phyloP scores from a whole-genome alignment of 306 rosid species.

The Neltuma alba region DNA sequence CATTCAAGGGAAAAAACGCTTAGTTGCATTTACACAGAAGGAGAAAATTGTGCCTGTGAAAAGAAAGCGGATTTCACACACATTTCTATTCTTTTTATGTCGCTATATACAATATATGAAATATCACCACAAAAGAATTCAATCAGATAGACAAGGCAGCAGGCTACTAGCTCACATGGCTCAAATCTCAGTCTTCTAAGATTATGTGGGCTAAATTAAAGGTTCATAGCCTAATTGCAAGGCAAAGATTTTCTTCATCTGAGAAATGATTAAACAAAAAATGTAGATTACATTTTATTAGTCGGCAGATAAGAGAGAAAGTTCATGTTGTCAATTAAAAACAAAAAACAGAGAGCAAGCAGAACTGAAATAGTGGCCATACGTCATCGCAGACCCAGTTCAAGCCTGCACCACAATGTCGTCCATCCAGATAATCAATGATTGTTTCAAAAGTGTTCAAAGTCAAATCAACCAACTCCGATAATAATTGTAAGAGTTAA shows the following conservation, averaged over 20 bases:
- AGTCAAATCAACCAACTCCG: background rate
- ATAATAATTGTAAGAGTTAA: background rate
- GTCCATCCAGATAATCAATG: background rate
- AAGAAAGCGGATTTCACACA: background rate
- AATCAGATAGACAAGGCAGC: background rate
- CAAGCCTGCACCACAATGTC: background rate
- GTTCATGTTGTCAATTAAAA: background rate
- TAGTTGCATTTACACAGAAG: background rate
- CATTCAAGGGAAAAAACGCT: too few species aligned
- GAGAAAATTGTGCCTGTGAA: background rate
- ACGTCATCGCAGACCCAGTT: background rate
- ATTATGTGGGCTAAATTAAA: background rate
- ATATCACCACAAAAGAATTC: background rate
- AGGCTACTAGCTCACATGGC: background rate
- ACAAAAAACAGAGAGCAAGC: background rate
- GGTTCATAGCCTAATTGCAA: background rate
- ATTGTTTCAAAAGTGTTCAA: slow-evolving; percentile 3
- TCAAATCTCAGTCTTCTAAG: background rate
- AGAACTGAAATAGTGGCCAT: background rate
- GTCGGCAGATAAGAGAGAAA: background rate
- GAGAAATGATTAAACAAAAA: too few species aligned
- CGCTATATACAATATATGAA: background rate
- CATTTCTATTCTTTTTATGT: background rate
- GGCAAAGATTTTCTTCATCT: background rate
- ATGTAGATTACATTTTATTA: background rate